Conservation (phyloP, 2,329 filamentous ascomycete species). For the Colletotrichum incanum region DNA sequence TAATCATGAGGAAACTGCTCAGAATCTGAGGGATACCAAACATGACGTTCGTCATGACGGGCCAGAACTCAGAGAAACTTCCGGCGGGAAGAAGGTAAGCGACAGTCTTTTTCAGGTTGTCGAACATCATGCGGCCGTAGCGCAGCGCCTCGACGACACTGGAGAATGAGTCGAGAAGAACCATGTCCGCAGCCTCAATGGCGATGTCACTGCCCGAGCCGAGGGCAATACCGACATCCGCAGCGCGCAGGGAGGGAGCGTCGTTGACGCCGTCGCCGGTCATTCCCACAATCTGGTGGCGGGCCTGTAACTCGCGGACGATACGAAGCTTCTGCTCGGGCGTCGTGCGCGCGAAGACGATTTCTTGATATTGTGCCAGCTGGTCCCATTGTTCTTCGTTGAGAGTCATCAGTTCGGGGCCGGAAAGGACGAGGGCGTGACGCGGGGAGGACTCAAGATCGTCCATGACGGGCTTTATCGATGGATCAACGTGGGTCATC, state of each 20-base stretch:
- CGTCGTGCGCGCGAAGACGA: slow-evolving; percentile 83
- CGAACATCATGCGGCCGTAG: slow-evolving; percentile 83
- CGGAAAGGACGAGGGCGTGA: slow-evolving; percentile 74
- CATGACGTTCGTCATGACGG: slow-evolving; percentile 80
- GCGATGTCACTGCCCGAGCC: slow-evolving; percentile 88
- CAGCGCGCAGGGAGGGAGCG: slow-evolving; percentile 83
- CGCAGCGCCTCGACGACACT: slow-evolving; percentile 81
- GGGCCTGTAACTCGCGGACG: slow-evolving; percentile 80
- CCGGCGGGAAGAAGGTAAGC: slow-evolving; percentile 83
- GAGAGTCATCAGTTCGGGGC: slow-evolving; percentile 76
- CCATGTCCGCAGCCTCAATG: slow-evolving; percentile 85
- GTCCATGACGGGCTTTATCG: slow-evolving; percentile 37
- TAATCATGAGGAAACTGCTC: slow-evolving; percentile 81
- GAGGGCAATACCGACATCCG: slow-evolving; percentile 88
- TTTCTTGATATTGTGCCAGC: slow-evolving; percentile 77
- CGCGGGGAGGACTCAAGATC: slow-evolving; percentile 47
- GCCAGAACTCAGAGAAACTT: slow-evolving; percentile 83
- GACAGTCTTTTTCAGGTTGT: slow-evolving; percentile 84
- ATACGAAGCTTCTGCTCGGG: slow-evolving; percentile 86
- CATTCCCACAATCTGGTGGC: slow-evolving; percentile 81
- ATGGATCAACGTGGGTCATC: slow-evolving; percentile 45
- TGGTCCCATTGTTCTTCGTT: slow-evolving; percentile 79
- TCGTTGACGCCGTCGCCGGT: slow-evolving; percentile 92
- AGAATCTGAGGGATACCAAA: slow-evolving; percentile 83
- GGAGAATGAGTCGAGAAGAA: slow-evolving; percentile 82